Evolutionary conservation across 2,329 filamentous ascomycete genomes (phyloP), one percentile per base, ranked within the genome.

Genomic region (Aspergillus caelatus): DNA sequence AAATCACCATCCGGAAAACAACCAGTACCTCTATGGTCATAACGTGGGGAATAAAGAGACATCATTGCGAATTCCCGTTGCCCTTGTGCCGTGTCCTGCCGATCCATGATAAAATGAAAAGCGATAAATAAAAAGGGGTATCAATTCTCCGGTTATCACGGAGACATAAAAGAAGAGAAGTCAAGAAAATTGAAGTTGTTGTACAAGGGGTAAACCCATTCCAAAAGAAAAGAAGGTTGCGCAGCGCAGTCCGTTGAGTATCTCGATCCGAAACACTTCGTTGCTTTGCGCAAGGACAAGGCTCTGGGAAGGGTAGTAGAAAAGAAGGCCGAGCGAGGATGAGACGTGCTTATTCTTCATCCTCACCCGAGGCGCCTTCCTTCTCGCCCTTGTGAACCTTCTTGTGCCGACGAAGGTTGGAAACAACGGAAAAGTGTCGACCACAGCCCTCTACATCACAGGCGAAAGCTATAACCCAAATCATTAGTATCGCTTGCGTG

Each of bases 391-490:
- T 95, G 84, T 99, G 95, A 55, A 98, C 94, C 82, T 98, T 98
- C 76, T 93, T 91, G 81, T 99, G 95, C 72, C 95, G 87, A 68
- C 95, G 89, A 61, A 98, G 83, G 78, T 99, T 99, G 52, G 94
- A 97, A 26, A 98, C 95, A 30, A 98, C 95, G 0, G 94, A 98
- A 79, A 99, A 98, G 74, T 97, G 92, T 71, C 95, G 90, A 45
- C 94, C 94, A 75, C 95, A 99, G 55, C 94, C 94, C 75, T 96
- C 93, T 61, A 97, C 92, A 72, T 97, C 93, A 75, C 95, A 98
- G 28, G 90, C 90, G 75, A 97, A 98, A 69, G 95, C 94, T 97
- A 74, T 61, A 66, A 26, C 41, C 48, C 52, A 41, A 46, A 16
- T 14, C 28, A 63, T 75, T 62, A 75, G 73, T 67, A 60, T 34